These are phyloP conservation scores for Ambrosia trifida DNA, from an alignment of 129 eudicot species.

Conservation along the genomic window DNA sequence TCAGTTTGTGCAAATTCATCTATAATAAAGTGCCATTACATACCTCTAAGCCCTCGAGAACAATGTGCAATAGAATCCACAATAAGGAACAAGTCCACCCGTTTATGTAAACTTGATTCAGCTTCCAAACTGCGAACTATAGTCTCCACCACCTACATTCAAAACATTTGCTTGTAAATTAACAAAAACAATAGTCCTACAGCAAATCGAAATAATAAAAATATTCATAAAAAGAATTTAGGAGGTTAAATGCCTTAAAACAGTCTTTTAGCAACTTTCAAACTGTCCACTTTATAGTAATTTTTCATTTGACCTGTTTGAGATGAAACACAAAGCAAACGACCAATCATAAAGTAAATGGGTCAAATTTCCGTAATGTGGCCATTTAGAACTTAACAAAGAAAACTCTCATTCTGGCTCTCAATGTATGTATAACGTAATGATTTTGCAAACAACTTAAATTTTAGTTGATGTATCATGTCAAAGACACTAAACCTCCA, in stretches of 20 bases:
- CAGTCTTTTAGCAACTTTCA: background rate
- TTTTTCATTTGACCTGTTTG: background rate
- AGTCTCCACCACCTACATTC: slow-evolving; percentile 76
- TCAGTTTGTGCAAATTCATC: background rate
- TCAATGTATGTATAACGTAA: background rate
- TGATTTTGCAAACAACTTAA: background rate
- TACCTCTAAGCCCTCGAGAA: slow-evolving; percentile 89
- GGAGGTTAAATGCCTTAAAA: background rate
- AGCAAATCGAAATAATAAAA: background rate
- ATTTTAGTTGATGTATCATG: background rate
- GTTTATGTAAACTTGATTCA: slow-evolving; percentile 69
- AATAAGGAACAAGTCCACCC: slow-evolving; percentile 94
- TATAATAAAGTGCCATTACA: background rate
- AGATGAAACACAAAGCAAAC: background rate
- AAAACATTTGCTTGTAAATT: slow-evolving; percentile 4
- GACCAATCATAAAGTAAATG: background rate
- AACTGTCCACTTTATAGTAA: background rate
- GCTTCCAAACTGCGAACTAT: slow-evolving; percentile 75
- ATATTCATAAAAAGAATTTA: background rate
- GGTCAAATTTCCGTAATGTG: background rate
- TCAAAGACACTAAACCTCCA: background rate
- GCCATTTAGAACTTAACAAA: background rate
- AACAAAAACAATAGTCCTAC: background rate
- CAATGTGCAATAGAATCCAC: slow-evolving; percentile 93
- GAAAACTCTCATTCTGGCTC: background rate